A percentile compares a stretch with the other conserved stretches of the same genome.
Conservation (phyloP, 1,139 yeast species). For the Candida sp. region DNA sequence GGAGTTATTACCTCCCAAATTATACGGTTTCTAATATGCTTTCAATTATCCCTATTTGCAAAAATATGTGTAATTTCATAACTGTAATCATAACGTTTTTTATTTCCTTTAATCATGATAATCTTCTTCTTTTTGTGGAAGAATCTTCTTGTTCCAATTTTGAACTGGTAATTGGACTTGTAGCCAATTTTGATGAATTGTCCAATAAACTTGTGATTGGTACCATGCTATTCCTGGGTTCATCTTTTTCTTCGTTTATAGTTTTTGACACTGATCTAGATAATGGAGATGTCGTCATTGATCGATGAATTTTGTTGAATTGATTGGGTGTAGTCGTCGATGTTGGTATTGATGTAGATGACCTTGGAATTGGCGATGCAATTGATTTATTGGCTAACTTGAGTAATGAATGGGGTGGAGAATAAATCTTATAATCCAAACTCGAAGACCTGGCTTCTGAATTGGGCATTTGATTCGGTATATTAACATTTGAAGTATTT, state of each 20-base stretch:
- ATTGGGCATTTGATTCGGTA: not conserved
- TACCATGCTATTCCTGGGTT: constrained; percentile 17
- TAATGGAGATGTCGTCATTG: constrained; percentile 13
- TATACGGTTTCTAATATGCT: too few species aligned
- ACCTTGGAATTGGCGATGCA: constrained; percentile 15
- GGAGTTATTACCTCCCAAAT: too few species aligned
- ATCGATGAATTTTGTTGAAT: constrained; percentile 6
- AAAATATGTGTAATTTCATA: too few species aligned
- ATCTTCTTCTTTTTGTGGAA: constrained; percentile 17
- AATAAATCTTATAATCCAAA: not conserved
- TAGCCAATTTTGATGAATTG: not conserved
- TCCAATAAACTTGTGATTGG: constrained; percentile 15
- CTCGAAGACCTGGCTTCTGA: constrained; percentile 6
- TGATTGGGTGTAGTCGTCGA: constrained; percentile 1
- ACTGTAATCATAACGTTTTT: too few species aligned
- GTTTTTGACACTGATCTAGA: constrained; percentile 5
- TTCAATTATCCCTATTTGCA: too few species aligned
- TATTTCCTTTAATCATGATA: constrained; percentile 29
- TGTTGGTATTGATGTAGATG: constrained; percentile 9
- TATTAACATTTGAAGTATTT: constrained; percentile 3
- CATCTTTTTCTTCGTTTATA: not conserved
- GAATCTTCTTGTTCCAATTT: not conserved
- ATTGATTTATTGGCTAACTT: not conserved
- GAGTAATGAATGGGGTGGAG: constrained; percentile 3
- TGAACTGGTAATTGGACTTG: not conserved